phyloP scores from a whole-genome alignment of 2,329 filamentous ascomycete species.

The Coniella vitis region DNA sequence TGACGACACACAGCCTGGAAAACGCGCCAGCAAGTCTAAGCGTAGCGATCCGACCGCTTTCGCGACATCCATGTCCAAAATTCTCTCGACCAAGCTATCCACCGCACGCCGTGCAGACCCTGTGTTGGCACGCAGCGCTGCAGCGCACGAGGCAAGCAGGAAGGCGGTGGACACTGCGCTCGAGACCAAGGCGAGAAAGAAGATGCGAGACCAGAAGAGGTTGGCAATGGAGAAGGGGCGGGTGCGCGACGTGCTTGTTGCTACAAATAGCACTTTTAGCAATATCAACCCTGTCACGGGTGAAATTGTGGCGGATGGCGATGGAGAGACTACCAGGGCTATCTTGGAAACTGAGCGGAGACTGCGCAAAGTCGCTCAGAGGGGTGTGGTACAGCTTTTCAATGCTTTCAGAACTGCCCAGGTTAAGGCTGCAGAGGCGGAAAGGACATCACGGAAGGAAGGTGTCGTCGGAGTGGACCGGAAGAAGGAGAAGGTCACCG shows the following conservation, averaged over 20 bases:
- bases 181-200: constrained; percentile 72
- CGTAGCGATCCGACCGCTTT: constrained; percentile 89
- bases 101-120: constrained; percentile 78
- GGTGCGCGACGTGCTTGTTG: constrained; percentile 75
- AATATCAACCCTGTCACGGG: constrained; percentile 43
- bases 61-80: constrained; percentile 87
- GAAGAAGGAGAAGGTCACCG: constrained; percentile 81
- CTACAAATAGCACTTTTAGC: constrained; percentile 31
- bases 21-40: constrained; percentile 54
- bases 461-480: constrained; percentile 73
- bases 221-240: constrained; percentile 77
- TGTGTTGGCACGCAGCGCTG: constrained; percentile 77
- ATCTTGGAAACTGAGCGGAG: constrained; percentile 68
- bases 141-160: constrained; percentile 64
- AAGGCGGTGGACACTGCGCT: constrained; percentile 69
- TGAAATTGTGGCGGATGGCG: constrained; percentile 28
- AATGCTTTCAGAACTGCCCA: constrained; percentile 92
- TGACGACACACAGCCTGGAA: constrained; percentile 24
- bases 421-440: constrained; percentile 75
- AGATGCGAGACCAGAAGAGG: constrained; percentile 74
- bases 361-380: constrained; percentile 80
- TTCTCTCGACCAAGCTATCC: constrained; percentile 82
- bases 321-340: constrained; percentile 42
- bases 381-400: constrained; percentile 93
- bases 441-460: constrained; percentile 59